These are phyloP conservation scores for Nemania sp. DNA, from an alignment of 2,329 filamentous ascomycete genomes.

Conservation along the genomic window DNA sequence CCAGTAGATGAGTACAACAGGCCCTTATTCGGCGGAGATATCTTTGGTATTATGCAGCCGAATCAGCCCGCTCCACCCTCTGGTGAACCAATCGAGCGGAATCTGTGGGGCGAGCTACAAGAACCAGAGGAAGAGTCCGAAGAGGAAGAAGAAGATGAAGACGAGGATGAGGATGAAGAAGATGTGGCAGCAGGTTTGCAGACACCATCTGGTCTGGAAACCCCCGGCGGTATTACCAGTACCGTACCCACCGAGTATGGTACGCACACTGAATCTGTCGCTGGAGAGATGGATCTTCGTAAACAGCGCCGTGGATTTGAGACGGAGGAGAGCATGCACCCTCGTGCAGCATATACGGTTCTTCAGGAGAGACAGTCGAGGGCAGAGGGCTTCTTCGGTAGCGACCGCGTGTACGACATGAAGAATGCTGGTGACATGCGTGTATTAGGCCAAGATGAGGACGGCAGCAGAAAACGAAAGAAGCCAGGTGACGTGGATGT, in stretches of 20 bases:
- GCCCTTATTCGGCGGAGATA: constrained; percentile 92
- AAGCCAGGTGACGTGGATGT: constrained; percentile 97
- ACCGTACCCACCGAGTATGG: constrained; percentile 84
- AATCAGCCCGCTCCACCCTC: constrained; percentile 57
- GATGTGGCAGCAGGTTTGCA: constrained; percentile 74
- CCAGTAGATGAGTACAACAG: constrained; percentile 93
- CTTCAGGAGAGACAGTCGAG: constrained; percentile 88
- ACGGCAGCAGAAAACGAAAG: constrained; percentile 82
- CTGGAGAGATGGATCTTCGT: constrained; percentile 89
- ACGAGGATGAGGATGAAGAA: constrained; percentile 73
- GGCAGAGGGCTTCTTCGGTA: constrained; percentile 94
- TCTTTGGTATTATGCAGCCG: constrained; percentile 79
- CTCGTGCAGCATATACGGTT: constrained; percentile 87
- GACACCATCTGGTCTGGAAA: constrained; percentile 82
- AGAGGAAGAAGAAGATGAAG: constrained; percentile 77
- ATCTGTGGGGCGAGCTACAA: constrained; percentile 92
- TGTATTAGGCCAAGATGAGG: constrained; percentile 83
- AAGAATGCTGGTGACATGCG: constrained; percentile 70
- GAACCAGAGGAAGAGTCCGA: constrained; percentile 69
- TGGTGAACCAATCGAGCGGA: constrained; percentile 86
- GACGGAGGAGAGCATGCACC: constrained; percentile 81
- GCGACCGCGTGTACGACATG: constrained; percentile 92
- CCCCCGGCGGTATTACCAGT: constrained; percentile 83
- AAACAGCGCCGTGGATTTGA: constrained; percentile 88
- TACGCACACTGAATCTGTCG: constrained; percentile 76